A percentile compares a stretch with the other conserved stretches of the same genome.
Evolutionary conservation across 352 stramenopile genomes (phyloP).

Genomic region (Phytophthora chlamydospora): DNA sequence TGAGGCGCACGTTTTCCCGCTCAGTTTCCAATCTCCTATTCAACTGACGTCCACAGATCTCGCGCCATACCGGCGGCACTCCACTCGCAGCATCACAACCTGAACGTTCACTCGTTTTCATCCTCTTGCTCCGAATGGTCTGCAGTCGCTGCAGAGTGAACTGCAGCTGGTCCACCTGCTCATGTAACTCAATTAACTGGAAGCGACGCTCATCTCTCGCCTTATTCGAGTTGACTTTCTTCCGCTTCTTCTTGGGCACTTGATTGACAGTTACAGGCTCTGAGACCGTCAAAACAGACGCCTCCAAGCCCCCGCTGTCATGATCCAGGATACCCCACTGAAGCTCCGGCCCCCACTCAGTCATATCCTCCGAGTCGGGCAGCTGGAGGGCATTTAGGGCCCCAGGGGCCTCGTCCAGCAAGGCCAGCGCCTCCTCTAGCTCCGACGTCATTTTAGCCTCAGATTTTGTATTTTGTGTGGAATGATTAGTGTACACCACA

Average conservation of each 20-base stretch:
- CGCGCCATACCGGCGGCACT: slow-evolving; percentile 33
- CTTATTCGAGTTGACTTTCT: slow-evolving; percentile 37
- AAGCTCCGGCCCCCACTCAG: not conserved
- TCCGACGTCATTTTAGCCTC: slow-evolving; percentile 6
- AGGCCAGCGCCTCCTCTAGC: slow-evolving; percentile 23
- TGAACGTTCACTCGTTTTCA: not conserved
- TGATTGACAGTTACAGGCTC: not conserved
- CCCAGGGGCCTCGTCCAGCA: slow-evolving; percentile 16
- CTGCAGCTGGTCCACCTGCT: slow-evolving; percentile 24
- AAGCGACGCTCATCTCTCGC: slow-evolving; percentile 35
- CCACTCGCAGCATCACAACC: not conserved
- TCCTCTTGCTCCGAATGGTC: slow-evolving; percentile 8
- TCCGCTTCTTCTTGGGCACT: slow-evolving; percentile 17
- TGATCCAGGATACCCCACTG: slow-evolving; percentile 2
- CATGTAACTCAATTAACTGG: slow-evolving; percentile 26
- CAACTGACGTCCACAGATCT: slow-evolving; percentile 28
- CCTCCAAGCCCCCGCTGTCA: not conserved
- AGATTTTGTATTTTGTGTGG: slow-evolving; percentile 7
- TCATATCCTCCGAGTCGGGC: not conserved
- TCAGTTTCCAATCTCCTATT: slow-evolving; percentile 25
- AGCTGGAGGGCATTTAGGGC: slow-evolving; percentile 2
- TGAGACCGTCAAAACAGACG: not conserved
- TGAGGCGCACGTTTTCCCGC: slow-evolving; percentile 37
- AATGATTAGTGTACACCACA: slow-evolving; percentile 4
- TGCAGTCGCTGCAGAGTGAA: slow-evolving; percentile 21